Percentiles rank a stretch among this genome's conserved stretches.
These are phyloP conservation scores for Marasmius oreades DNA, from an alignment of 1,284 basidiomycete genomes.

Conservation along the genomic window DNA sequence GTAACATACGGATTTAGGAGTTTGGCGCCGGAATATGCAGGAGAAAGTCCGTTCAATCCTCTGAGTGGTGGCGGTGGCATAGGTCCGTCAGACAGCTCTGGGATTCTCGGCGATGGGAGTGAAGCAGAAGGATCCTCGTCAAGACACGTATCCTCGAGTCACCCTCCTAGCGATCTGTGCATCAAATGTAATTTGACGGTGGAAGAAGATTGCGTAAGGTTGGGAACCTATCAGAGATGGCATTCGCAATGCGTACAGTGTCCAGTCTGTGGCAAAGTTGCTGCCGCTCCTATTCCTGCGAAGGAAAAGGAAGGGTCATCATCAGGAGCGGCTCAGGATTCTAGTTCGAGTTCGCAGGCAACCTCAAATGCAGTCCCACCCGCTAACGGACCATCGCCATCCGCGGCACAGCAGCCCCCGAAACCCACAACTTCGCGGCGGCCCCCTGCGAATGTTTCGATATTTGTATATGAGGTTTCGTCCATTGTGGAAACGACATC, in stretches of 20 bases:
- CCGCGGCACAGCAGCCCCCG: conserved; percentile 36
- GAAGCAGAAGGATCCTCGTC: conserved; percentile 31
- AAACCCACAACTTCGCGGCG: conserved; percentile 65
- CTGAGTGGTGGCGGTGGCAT: conserved; percentile 1
- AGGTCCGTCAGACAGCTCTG: background rate
- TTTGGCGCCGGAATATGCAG: conserved; percentile 83
- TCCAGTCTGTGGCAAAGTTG: conserved; percentile 72
- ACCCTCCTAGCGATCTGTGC: conserved; percentile 86
- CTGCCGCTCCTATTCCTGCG: conserved; percentile 52
- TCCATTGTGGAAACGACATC: conserved; percentile 60
- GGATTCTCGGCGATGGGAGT: background rate
- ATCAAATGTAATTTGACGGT: conserved; percentile 87
- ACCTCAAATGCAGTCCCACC: conserved; percentile 25
- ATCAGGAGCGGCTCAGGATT: conserved; percentile 38
- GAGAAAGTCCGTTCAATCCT: conserved; percentile 73
- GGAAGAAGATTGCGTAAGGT: conserved; percentile 94
- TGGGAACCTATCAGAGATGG: conserved; percentile 95
- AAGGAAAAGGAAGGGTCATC: background rate
- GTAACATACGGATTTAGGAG: conserved; percentile 88
- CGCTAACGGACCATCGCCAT: conserved; percentile 20
- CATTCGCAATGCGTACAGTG: conserved; percentile 93
- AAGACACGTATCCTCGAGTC: conserved; percentile 50
- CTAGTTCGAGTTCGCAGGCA: conserved; percentile 29
- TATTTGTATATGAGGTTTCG: conserved; percentile 73
- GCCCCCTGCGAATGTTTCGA: conserved; percentile 73